Conservation (phyloP, 2,329 filamentous ascomycete genomes). For the Orbilia ellipsospora region DNA sequence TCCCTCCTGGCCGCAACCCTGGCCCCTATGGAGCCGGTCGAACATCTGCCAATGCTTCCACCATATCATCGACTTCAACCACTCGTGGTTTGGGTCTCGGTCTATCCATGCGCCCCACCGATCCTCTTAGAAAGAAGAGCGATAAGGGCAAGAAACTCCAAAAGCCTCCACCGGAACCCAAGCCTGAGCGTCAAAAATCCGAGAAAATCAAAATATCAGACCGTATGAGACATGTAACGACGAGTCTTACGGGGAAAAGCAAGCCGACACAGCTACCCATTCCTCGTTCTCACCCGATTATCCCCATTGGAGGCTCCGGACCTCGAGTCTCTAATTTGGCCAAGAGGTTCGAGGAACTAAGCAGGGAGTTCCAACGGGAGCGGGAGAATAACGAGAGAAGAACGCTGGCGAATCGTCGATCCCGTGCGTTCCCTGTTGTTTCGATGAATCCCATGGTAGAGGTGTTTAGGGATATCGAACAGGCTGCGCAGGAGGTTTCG, state of each 20-base stretch:
- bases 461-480: constrained; percentile 91
- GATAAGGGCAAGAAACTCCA: constrained; percentile 50
- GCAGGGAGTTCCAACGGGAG: constrained; percentile 95
- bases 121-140: constrained; percentile 53
- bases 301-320: constrained; percentile 69
- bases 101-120: constrained; percentile 48
- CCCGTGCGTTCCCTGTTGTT: constrained; percentile 85
- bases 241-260: constrained; percentile 51
- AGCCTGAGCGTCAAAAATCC: constrained; percentile 49
- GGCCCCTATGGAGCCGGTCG: constrained; percentile 26
- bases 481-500: constrained; percentile 81
- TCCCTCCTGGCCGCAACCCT: constrained; percentile 27
- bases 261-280: constrained; percentile 45
- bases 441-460: constrained; percentile 96
- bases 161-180: constrained; percentile 48
- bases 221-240: constrained; percentile 55
- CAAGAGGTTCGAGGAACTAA: constrained; percentile 95
- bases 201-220: constrained; percentile 54
- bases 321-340: constrained; percentile 90
- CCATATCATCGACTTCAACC: constrained; percentile 45
- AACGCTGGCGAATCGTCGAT: constrained; percentile 80
- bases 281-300: constrained; percentile 29
- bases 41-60: constrained; percentile 31
- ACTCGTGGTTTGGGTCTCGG: constrained; percentile 44
- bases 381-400: constrained; percentile 80